Evolutionary conservation across 1,284 basidiomycete species (phyloP).

Genomic region (Heterobasidion occidentale): DNA sequence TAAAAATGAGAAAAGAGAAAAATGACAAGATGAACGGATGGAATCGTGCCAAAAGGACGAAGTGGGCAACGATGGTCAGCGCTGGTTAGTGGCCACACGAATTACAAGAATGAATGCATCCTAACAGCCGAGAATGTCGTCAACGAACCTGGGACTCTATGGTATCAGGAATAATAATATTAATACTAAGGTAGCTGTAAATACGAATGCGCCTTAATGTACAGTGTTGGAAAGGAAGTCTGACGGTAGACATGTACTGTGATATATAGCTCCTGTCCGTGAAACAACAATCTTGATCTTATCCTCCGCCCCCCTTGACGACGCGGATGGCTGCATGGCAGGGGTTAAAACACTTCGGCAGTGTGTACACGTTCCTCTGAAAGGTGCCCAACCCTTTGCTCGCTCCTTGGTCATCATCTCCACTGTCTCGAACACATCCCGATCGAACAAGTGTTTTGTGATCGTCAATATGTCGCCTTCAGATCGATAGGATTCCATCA

Average conservation of each 20-base stretch:
- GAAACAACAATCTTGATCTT: constrained; percentile 40
- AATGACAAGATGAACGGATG: too few relatives aligned
- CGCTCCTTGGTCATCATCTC: constrained; percentile 33
- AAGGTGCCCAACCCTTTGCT: constrained; percentile 16
- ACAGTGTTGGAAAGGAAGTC: constrained; percentile 22
- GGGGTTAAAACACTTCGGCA: constrained; percentile 36
- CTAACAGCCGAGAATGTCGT: too few relatives aligned
- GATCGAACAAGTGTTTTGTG: constrained; percentile 76
- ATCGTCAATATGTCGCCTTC: constrained; percentile 90
- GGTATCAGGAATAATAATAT: not conserved
- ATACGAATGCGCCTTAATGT: constrained; percentile 15
- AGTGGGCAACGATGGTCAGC: too few relatives aligned
- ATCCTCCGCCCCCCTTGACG: constrained; percentile 10
- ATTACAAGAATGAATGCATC: too few relatives aligned
- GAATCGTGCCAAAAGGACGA: too few relatives aligned
- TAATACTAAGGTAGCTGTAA: not conserved
- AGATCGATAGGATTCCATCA: constrained; percentile 90
- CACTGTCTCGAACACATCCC: constrained; percentile 76
- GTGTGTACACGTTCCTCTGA: constrained; percentile 29
- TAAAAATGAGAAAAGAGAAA: too few relatives aligned
- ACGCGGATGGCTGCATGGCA: constrained; percentile 7
- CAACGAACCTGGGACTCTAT: too few relatives aligned
- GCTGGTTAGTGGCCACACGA: too few relatives aligned
- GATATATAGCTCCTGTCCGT: constrained; percentile 54
- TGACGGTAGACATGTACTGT: constrained; percentile 38